Evolutionary conservation across 1,284 basidiomycete genomes (phyloP).

Genomic region (Sanghuangporus weigelae): DNA sequence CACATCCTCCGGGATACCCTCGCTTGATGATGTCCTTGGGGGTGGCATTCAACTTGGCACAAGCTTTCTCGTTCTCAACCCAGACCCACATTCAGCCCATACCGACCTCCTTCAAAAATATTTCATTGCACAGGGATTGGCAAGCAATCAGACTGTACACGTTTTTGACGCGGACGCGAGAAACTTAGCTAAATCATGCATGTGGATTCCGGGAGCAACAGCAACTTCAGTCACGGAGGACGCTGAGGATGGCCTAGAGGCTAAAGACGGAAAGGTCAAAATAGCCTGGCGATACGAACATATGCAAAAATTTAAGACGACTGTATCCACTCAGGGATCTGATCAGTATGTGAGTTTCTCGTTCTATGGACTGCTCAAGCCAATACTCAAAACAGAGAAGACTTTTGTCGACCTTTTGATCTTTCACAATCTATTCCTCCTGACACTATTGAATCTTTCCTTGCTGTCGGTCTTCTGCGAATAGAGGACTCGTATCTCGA

Average conservation of each 20-base stretch:
- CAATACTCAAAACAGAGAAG: slow-evolving; percentile 20
- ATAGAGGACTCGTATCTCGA: slow-evolving; percentile 2
- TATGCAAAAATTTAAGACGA: slow-evolving; percentile 90
- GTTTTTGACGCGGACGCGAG: slow-evolving; percentile 59
- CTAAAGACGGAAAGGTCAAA: slow-evolving; percentile 53
- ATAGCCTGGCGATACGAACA: slow-evolving; percentile 96
- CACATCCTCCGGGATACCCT: slow-evolving; percentile 86
- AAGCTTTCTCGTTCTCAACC: slow-evolving; percentile 66
- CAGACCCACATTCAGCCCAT: slow-evolving; percentile 84
- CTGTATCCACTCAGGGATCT: slow-evolving; percentile 44
- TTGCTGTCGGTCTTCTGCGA: slow-evolving; percentile 9
- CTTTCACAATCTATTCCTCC: slow-evolving; percentile 10
- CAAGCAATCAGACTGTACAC: slow-evolving; percentile 61
- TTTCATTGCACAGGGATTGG: slow-evolving; percentile 82
- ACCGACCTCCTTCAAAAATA: slow-evolving; percentile 85
- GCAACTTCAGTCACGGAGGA: slow-evolving; percentile 26
- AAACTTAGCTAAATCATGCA: slow-evolving; percentile 61
- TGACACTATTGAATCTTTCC: neutral
- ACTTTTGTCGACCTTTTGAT: slow-evolving; percentile 15
- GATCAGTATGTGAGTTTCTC: slow-evolving; percentile 39
- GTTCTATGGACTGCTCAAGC: slow-evolving; percentile 12
- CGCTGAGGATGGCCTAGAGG: slow-evolving; percentile 38
- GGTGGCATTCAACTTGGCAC: slow-evolving; percentile 89
- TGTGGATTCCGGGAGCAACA: slow-evolving; percentile 51
- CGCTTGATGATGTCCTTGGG: slow-evolving; percentile 93